A percentile compares a stretch with the other conserved stretches of the same genome.
These are phyloP conservation scores for Thelephora aurantiotincta DNA, from an alignment of 768 basidiomycete species.

Conservation along the genomic window DNA sequence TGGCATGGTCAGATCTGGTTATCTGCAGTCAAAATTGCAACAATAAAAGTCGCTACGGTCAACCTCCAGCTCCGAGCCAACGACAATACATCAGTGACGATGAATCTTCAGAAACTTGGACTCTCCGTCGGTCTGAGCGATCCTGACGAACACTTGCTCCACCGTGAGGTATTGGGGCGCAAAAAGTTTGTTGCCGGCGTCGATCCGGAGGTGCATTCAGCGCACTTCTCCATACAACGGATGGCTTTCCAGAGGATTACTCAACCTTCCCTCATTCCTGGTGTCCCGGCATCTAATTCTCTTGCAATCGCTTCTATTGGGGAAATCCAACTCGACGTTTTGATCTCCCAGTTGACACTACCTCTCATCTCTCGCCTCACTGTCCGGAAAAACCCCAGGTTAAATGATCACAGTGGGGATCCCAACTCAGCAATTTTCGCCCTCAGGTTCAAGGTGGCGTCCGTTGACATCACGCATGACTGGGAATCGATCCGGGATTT, in stretches of 20 bases:
- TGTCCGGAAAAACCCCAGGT: conserved; percentile 9
- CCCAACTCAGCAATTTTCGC: conserved; percentile 44
- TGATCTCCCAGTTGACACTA: conserved; percentile 48
- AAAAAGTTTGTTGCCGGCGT: conserved; percentile 13
- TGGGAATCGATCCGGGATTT: not conserved
- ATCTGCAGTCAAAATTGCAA: conserved; percentile 28
- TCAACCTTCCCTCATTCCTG: not conserved
- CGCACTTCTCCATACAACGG: conserved; percentile 28
- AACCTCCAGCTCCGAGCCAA: conserved; percentile 20
- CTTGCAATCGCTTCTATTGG: conserved; percentile 30
- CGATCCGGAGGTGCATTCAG: conserved; percentile 28
- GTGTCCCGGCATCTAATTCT: conserved; percentile 10
- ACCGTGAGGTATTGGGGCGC: conserved; percentile 40
- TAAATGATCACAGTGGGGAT: conserved; percentile 39
- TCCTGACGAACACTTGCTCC: conserved; percentile 26
- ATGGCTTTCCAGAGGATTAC: conserved; percentile 31
- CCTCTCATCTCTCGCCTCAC: conserved; percentile 26
- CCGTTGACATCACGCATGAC: not conserved
- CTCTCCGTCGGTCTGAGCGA: conserved; percentile 35
- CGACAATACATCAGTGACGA: not conserved
- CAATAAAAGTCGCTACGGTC: conserved; percentile 30
- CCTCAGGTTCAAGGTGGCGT: conserved; percentile 23
- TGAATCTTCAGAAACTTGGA: conserved; percentile 26
- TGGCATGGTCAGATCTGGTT: conserved; percentile 25
- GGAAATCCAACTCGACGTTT: conserved; percentile 22